phyloP scores from a whole-genome alignment of 306 rosid species.

The Cicer judaicum region DNA sequence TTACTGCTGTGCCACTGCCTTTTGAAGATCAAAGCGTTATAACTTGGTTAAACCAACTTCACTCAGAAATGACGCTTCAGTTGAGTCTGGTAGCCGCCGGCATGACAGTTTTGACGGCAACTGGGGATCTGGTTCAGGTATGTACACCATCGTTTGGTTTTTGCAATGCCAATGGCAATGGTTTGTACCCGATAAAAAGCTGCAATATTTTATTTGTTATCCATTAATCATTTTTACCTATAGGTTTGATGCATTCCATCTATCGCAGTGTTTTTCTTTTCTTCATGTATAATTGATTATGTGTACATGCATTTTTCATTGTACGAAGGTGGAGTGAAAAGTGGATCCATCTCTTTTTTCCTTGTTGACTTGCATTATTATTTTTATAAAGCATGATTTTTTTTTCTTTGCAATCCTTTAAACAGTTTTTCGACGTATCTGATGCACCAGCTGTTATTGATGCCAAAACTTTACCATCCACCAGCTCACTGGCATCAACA shows the following conservation, averaged over 20 bases:
- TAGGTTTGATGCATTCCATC: no score
- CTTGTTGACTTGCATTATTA: conserved; percentile 20
- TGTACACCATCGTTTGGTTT: background rate
- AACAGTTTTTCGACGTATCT: conserved; percentile 77
- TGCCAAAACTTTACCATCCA: conserved; percentile 50
- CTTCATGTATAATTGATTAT: background rate
- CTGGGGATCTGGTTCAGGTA: conserved; percentile 97
- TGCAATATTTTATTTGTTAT: no score
- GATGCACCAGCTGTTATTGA: conserved; percentile 59
- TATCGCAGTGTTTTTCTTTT: no score
- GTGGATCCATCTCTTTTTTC: conserved; percentile 11
- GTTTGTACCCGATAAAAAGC: no score
- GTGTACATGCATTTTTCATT: background rate
- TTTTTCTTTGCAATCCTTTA: conserved; percentile 33
- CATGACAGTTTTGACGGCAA: conserved; percentile 82
- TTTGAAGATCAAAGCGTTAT: conserved; percentile 51
- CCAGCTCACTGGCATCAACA: conserved; percentile 37
- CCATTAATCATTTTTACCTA: background rate
- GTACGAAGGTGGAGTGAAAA: conserved; percentile 2
- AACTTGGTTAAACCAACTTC: conserved; percentile 43
- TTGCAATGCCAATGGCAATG: no score
- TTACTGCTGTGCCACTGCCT: conserved; percentile 49
- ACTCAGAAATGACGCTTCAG: conserved; percentile 60
- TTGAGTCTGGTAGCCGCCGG: conserved; percentile 71
- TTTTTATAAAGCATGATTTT: conserved; percentile 1